A percentile compares a stretch with the other conserved stretches of the same genome.
Conservation (phyloP, 345 rosid genomes). For the Acer yangbiense region DNA sequence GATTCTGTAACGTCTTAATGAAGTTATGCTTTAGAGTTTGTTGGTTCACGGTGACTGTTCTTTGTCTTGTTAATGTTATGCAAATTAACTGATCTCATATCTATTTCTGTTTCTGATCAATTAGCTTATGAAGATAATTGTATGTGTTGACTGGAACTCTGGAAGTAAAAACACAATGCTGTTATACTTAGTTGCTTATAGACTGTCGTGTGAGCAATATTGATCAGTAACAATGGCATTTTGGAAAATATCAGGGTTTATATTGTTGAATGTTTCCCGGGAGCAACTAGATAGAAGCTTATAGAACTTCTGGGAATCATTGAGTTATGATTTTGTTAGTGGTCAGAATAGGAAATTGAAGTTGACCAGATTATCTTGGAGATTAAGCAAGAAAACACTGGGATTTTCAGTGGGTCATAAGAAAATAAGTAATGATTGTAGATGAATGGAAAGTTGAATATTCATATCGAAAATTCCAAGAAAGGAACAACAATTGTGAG, state of each 20-base stretch:
- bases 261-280: neutral
- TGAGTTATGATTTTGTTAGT: neutral
- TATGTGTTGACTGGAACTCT: neutral
- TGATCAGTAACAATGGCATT: neutral
- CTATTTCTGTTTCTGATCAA: conserved; percentile 4
- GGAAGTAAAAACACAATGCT: neutral
- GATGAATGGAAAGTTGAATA: neutral
- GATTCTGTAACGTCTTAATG: neutral
- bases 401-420: neutral
- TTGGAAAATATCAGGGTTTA: neutral
- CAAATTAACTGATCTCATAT: neutral
- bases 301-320: neutral
- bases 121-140: conserved; percentile 12
- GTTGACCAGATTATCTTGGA: neutral
- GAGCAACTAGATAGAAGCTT: neutral
- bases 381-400: neutral
- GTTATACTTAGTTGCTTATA: neutral
- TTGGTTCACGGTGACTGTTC: neutral
- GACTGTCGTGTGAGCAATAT: neutral
- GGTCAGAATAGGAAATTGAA: neutral
- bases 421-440: neutral
- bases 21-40: neutral
- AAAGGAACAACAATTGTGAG: neutral
- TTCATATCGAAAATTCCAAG: too few species aligned
- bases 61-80: neutral